Conservation (phyloP, 805 yeast species). For the Cyberlindnera samutprakarnensis region DNA sequence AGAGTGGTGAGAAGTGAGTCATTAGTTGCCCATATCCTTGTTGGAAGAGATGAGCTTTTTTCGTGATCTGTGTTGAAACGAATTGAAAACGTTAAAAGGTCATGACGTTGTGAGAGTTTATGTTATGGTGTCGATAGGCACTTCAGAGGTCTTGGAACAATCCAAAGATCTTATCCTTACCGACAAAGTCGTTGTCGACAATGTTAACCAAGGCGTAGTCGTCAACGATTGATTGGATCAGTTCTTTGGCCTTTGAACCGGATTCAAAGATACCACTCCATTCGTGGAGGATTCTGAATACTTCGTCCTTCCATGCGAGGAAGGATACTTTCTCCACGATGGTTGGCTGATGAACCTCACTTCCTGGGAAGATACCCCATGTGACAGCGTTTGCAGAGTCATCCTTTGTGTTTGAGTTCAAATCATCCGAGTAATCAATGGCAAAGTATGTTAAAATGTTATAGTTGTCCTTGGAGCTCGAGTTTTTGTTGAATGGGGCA, state of each 20-base stretch:
- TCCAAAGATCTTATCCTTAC: conserved; percentile 49
- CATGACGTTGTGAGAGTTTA: no score
- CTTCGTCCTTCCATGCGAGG: conserved; percentile 96
- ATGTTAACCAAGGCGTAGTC: conserved; percentile 75
- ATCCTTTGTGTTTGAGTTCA: conserved; percentile 61
- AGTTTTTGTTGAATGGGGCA: conserved; percentile 17
- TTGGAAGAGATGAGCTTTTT: neutral
- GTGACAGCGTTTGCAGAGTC: conserved; percentile 88
- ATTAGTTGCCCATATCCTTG: no score
- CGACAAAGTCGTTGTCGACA: conserved; percentile 78
- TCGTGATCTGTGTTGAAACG: conserved; percentile 4
- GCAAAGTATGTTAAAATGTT: conserved; percentile 71
- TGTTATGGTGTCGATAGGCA: no score
- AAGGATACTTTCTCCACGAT: conserved; percentile 89
- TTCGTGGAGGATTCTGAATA: conserved; percentile 71
- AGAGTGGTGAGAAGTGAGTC: no score
- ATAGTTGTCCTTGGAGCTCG: conserved; percentile 26
- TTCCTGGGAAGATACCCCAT: conserved; percentile 97
- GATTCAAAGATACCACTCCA: conserved; percentile 57
- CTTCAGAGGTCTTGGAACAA: conserved; percentile 32
- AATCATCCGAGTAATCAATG: conserved; percentile 48
- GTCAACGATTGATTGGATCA: conserved; percentile 38
- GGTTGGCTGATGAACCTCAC: conserved; percentile 91
- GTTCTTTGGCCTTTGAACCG: conserved; percentile 24
- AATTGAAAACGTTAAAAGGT: conserved; percentile 3